phyloP scores from a whole-genome alignment of 2,329 filamentous ascomycete species.

The Harringtonia aguacate region DNA sequence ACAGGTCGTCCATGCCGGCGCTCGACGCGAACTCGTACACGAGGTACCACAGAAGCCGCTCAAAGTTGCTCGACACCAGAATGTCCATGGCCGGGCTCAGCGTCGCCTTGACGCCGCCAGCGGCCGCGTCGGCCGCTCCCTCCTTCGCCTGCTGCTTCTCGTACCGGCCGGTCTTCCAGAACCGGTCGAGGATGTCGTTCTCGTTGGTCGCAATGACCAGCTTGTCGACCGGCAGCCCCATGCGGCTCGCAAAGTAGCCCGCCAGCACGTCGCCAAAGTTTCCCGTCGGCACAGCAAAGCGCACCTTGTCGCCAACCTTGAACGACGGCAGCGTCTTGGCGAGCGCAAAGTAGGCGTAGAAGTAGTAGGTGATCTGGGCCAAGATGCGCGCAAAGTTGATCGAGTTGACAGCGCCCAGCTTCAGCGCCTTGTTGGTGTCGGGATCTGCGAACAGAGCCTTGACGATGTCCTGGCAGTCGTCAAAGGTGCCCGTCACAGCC shows the following conservation, averaged over 20 bases:
- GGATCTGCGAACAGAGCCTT: slow-evolving; percentile 85
- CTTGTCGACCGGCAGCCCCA: slow-evolving; percentile 64
- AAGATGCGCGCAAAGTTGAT: slow-evolving; percentile 96
- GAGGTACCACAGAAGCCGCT: slow-evolving; percentile 89
- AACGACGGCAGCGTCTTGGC: slow-evolving; percentile 48
- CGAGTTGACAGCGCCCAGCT: slow-evolving; percentile 87
- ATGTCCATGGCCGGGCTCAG: slow-evolving; percentile 97
- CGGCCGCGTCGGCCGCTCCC: slow-evolving; percentile 41
- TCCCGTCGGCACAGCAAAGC: slow-evolving; percentile 86
- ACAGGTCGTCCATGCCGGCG: slow-evolving; percentile 51
- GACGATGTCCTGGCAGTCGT: slow-evolving; percentile 95
- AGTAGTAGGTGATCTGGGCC: slow-evolving; percentile 96
- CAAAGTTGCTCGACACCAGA: slow-evolving; percentile 91
- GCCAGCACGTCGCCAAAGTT: slow-evolving; percentile 93
- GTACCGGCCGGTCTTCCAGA: slow-evolving; percentile 84
- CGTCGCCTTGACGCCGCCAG: slow-evolving; percentile 70
- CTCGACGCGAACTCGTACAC: slow-evolving; percentile 53
- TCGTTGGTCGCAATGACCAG: slow-evolving; percentile 86
- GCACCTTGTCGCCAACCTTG: slow-evolving; percentile 56
- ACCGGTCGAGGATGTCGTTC: slow-evolving; percentile 93
- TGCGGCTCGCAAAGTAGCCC: slow-evolving; percentile 67
- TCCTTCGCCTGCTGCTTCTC: slow-evolving; percentile 49
- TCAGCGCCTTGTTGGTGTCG: slow-evolving; percentile 70
- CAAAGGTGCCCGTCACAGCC: slow-evolving; percentile 81
- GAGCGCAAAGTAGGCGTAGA: slow-evolving; percentile 84